phyloP scores from a whole-genome alignment of 2,329 filamentous ascomycete species.

The Xylaria sp. region DNA sequence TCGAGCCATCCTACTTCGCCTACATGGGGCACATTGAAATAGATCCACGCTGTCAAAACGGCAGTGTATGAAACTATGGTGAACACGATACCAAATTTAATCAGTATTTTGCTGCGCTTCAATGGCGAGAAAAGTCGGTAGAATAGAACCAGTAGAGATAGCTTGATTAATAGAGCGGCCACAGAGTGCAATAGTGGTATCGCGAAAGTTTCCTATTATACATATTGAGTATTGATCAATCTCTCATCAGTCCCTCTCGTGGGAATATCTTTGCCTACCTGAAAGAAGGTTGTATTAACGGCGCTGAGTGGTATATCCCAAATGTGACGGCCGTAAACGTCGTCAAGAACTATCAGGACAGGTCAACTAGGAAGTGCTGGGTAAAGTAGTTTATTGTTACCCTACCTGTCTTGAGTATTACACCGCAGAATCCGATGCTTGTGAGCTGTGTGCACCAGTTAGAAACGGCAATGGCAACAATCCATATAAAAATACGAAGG shows the following conservation, averaged over 20 bases:
- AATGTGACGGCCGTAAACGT: not conserved
- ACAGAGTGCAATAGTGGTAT: not conserved
- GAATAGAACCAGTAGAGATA: not conserved
- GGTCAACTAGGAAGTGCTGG: too few relatives aligned
- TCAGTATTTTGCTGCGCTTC: not conserved
- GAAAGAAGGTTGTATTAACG: not conserved
- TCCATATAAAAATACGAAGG: too few relatives aligned
- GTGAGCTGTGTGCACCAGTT: too few relatives aligned
- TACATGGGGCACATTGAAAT: not conserved
- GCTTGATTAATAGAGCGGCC: not conserved
- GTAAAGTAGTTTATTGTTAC: too few relatives aligned
- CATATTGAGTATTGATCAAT: not conserved
- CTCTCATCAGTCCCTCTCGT: not conserved
- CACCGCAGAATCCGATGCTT: too few relatives aligned
- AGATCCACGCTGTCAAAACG: not conserved
- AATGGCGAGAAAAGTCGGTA: not conserved
- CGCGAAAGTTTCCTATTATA: not conserved
- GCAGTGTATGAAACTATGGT: not conserved
- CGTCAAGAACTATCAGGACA: not conserved
- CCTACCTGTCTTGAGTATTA: too few relatives aligned
- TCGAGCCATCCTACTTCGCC: not conserved
- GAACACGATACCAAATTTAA: not conserved
- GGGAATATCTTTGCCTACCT: not conserved
- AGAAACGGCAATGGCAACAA: too few relatives aligned
- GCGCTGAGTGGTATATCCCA: not conserved